These are phyloP conservation scores for Psilocybe mexicana DNA, from an alignment of 1,284 basidiomycete genomes.

Conservation along the genomic window DNA sequence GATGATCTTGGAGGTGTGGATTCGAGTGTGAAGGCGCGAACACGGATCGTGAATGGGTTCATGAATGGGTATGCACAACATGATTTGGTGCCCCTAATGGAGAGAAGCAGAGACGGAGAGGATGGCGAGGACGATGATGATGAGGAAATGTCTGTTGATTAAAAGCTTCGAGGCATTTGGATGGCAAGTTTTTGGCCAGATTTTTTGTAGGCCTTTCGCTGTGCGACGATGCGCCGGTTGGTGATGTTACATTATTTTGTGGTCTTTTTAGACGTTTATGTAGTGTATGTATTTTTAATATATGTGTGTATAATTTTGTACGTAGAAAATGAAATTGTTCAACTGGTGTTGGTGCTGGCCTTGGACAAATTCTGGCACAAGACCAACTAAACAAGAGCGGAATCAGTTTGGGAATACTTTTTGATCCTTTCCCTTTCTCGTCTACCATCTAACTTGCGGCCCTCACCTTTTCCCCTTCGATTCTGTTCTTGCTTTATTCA, in stretches of 20 bases:
- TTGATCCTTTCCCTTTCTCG: too few species aligned
- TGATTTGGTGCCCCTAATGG: conserved; percentile 25
- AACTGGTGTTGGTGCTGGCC: too few species aligned
- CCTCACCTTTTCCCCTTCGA: too few species aligned
- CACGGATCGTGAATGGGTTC: conserved; percentile 8
- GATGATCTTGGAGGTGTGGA: conserved; percentile 16
- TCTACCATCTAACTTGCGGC: too few species aligned
- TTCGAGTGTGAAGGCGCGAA: conserved; percentile 13
- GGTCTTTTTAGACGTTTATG: background rate
- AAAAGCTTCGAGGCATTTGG: too few species aligned
- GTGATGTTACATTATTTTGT: background rate
- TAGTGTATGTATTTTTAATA: conserved; percentile 4
- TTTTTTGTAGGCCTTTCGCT: background rate
- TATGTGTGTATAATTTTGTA: conserved; percentile 1
- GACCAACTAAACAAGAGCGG: too few species aligned
- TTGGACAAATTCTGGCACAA: too few species aligned
- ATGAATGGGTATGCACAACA: conserved; percentile 5
- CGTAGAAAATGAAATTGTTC: background rate
- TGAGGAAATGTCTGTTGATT: conserved; percentile 21
- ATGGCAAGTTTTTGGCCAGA: background rate
- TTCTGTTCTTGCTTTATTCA: too few species aligned
- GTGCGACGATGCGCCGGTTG: background rate
- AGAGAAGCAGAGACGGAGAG: conserved; percentile 29
- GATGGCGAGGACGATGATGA: conserved; percentile 29
- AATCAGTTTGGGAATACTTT: too few species aligned